Evolutionary conservation across 1,284 basidiomycete genomes (phyloP), one percentile per base, ranked within the genome.

Genomic region (Xanthoconium separans): DNA sequence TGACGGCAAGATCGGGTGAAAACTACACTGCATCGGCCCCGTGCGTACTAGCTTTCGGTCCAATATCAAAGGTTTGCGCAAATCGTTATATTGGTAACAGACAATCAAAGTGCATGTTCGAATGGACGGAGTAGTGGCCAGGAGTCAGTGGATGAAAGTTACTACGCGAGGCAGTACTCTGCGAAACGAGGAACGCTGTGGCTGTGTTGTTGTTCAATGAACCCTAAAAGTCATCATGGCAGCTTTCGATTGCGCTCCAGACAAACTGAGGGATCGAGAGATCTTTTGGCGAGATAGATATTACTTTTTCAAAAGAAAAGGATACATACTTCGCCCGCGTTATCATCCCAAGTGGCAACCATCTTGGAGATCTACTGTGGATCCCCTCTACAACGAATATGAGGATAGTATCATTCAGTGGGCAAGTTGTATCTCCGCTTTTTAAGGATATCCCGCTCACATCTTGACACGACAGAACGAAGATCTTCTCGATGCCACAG

Each of bases 321-420:
- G 18, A 20, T 34, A 34, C 15, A 34, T 0, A 16, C 59, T 61
- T 31, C 47, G 59, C 15, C 44, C 39, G 0, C 45, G 51, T 0
- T 59, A 59, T 6, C 56, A 48, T 12, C 59, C 51, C 2, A 4
- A 42, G 0, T 59, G 58, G 59, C 16, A 51, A 24, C 6, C 59
- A 2, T 60, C 58, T 1, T 51, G 51, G 57, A 55, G 4, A 42
- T 46, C 6, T 15, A 4, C 4, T 0, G 33, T 29, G 11, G 18
- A 58, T 9, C 48, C 43, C 1, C 2, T 48, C n/a, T 18, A 34
- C 33, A 16, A 34, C 2, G 4, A 12, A 10, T 46, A 48, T 11
- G 57, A 58, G 7, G 57, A 58, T 4, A 44, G 30, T 10, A 59
- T 58, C 5, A 6, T 44, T 1, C 50, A 54, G 15, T 54, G 44